These are phyloP conservation scores for Trametes sp. DNA, from an alignment of 1,284 basidiomycete species.

Conservation along the genomic window DNA sequence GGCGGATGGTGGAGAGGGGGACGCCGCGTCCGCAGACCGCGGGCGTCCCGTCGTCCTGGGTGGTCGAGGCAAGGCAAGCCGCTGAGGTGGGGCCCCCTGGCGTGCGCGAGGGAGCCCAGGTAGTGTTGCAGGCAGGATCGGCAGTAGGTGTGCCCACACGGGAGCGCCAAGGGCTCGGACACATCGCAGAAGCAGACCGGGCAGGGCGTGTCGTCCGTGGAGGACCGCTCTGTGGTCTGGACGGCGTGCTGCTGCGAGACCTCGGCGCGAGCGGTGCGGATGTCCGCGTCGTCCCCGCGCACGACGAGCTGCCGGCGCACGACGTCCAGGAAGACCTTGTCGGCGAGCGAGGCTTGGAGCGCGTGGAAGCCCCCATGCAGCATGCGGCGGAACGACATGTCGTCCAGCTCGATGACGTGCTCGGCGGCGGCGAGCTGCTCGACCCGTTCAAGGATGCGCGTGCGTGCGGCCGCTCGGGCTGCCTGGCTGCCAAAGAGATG, in stretches of 20 bases:
- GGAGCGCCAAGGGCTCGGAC: constrained; percentile 46
- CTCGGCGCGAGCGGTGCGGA: constrained; percentile 19
- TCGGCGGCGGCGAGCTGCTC: constrained; percentile 43
- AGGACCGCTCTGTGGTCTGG: not conserved
- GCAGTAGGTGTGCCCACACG: constrained; percentile 60
- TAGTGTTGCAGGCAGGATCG: constrained; percentile 54
- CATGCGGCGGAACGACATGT: constrained; percentile 43
- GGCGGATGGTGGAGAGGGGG: constrained; percentile 48
- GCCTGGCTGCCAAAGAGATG: constrained; percentile 47
- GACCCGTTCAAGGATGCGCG: constrained; percentile 42
- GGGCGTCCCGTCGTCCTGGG: not conserved
- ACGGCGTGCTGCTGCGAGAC: not conserved
- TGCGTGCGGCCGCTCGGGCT: constrained; percentile 41
- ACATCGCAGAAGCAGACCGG: constrained; percentile 52
- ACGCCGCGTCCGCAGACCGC: constrained; percentile 44
- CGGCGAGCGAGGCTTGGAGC: constrained; percentile 47
- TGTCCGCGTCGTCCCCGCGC: constrained; percentile 44
- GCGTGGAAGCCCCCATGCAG: constrained; percentile 46
- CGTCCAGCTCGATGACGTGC: constrained; percentile 46
- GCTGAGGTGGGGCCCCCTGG: constrained; percentile 33
- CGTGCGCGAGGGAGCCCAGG: constrained; percentile 42
- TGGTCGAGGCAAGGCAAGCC: constrained; percentile 45
- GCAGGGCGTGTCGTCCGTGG: constrained; percentile 43
- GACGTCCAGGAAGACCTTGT: constrained; percentile 51
- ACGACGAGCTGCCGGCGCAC: constrained; percentile 43